A percentile compares a stretch with the other conserved stretches of the same genome.
Conservation (phyloP, 2,329 filamentous ascomycete species). For the Fusarium concolor region DNA sequence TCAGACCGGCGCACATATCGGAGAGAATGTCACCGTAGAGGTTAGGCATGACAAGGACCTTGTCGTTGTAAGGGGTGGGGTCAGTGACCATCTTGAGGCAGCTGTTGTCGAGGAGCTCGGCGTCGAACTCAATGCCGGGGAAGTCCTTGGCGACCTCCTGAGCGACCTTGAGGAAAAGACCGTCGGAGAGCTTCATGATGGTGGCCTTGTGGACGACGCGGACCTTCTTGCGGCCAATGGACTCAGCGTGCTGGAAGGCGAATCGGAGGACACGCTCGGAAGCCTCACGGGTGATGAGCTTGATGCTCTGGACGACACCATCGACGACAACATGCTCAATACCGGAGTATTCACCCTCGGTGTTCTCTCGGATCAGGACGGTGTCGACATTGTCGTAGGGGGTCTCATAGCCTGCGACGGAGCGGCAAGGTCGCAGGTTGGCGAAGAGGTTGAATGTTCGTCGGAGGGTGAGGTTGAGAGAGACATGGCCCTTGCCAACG, state of each 20-base stretch:
- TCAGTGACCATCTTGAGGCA: constrained; percentile 99
- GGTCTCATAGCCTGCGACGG: constrained; percentile 97
- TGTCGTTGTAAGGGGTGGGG: constrained; percentile 97
- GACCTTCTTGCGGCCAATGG: constrained; percentile 95
- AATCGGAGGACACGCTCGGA: constrained; percentile 96
- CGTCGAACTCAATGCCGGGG: constrained; percentile 95
- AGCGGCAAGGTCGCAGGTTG: constrained; percentile 98
- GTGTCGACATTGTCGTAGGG: constrained; percentile 98
- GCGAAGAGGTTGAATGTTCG: constrained; percentile 99
- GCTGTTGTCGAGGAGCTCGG: constrained; percentile 98
- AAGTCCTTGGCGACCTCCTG: constrained; percentile 92
- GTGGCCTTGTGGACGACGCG: constrained; percentile 99
- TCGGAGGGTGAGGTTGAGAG: constrained; percentile 97
- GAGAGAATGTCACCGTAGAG: constrained; percentile 99
- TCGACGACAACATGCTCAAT: constrained; percentile 99
- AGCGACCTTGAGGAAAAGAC: constrained; percentile 93
- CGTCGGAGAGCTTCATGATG: constrained; percentile 99
- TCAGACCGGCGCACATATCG: constrained; percentile 98
- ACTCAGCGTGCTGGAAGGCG: constrained; percentile 97
- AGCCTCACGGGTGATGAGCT: constrained; percentile 96
- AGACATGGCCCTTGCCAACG: constrained; percentile 98
- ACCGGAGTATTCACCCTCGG: constrained; percentile 98
- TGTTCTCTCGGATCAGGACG: constrained; percentile 98
- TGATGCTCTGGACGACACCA: constrained; percentile 98
- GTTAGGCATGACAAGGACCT: constrained; percentile 98